Percentiles rank a stretch among this genome's conserved stretches.
Conservation (phyloP, 2,329 filamentous ascomycete genomes). For the Fusarium torulosum region DNA sequence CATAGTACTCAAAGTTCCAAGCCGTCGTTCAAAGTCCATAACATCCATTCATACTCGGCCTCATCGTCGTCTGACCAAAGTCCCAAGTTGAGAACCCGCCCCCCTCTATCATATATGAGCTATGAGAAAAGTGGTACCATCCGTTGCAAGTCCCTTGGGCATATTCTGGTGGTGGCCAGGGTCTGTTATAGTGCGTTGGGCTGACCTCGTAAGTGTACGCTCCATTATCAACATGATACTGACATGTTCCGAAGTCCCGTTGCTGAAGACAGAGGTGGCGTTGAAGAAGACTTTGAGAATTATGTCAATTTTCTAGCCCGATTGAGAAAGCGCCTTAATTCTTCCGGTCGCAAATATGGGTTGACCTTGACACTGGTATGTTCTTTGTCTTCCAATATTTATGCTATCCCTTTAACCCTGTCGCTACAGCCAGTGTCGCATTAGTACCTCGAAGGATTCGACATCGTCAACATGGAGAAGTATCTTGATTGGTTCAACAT, state of each 20-base stretch:
- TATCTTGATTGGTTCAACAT: slow-evolving; percentile 57
- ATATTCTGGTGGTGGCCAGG: slow-evolving; percentile 6
- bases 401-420: no score
- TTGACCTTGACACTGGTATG: not conserved
- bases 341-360: not conserved
- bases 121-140: not conserved
- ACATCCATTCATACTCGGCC: not conserved
- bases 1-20: slow-evolving; percentile 15
- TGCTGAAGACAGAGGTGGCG: not conserved
- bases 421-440: not conserved
- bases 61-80: slow-evolving; percentile 10
- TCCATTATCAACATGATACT: no score
- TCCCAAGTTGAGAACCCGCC: slow-evolving; percentile 14
- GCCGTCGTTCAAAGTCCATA: slow-evolving; percentile 9
- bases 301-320: not conserved
- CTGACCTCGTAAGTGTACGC: slow-evolving; percentile 6
- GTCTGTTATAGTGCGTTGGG: not conserved
- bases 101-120: not conserved
- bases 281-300: not conserved
- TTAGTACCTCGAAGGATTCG: slow-evolving; percentile 51
- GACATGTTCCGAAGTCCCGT: not conserved
- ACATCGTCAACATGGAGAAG: slow-evolving; percentile 30
- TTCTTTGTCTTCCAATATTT: not conserved
- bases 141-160: not conserved
- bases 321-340: fast-evolving